These are phyloP conservation scores for Gamsiella multidivaricata DNA, from an alignment of 192 early-diverging fungal genomes.

Conservation along the genomic window DNA sequence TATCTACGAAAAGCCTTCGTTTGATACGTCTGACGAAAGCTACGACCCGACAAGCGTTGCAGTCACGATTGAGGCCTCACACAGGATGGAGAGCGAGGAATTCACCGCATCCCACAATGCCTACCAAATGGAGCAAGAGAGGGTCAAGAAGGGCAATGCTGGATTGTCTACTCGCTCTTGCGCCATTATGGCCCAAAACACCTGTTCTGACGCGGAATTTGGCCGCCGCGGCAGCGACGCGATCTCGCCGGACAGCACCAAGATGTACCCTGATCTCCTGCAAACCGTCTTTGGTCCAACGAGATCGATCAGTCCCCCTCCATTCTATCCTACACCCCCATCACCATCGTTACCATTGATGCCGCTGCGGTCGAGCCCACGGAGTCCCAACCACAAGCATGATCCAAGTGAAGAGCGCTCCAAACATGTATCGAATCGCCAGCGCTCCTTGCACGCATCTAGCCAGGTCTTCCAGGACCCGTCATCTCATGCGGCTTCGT, in stretches of 20 bases:
- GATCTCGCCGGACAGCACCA: neutral
- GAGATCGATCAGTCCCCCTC: slow-evolving; percentile 1
- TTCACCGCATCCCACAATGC: slow-evolving; percentile 8
- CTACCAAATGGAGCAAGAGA: slow-evolving; percentile 22
- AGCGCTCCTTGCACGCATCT: neutral
- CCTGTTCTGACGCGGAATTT: neutral
- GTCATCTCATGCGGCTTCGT: neutral
- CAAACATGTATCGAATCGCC: neutral
- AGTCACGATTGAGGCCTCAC: slow-evolving; percentile 13
- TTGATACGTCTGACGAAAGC: neutral
- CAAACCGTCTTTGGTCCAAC: slow-evolving; percentile 19
- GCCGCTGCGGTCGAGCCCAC: neutral
- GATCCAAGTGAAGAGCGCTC: neutral
- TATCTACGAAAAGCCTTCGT: neutral
- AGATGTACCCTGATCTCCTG: slow-evolving; percentile 10
- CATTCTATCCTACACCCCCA: neutral
- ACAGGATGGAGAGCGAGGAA: slow-evolving; percentile 13
- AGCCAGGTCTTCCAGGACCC: slow-evolving; percentile 1
- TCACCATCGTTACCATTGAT: slow-evolving; percentile 23
- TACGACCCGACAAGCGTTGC: slow-evolving; percentile 1
- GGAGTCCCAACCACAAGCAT: neutral
- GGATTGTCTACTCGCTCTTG: slow-evolving; percentile 1
- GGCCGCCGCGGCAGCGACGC: slow-evolving; percentile 19
- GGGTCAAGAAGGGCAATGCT: neutral
- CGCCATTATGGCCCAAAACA: slow-evolving; percentile 9